Percentiles rank a stretch among this genome's conserved stretches.
Conservation (phyloP, 352 stramenopile species). For the Globisporangium echinulatum region DNA sequence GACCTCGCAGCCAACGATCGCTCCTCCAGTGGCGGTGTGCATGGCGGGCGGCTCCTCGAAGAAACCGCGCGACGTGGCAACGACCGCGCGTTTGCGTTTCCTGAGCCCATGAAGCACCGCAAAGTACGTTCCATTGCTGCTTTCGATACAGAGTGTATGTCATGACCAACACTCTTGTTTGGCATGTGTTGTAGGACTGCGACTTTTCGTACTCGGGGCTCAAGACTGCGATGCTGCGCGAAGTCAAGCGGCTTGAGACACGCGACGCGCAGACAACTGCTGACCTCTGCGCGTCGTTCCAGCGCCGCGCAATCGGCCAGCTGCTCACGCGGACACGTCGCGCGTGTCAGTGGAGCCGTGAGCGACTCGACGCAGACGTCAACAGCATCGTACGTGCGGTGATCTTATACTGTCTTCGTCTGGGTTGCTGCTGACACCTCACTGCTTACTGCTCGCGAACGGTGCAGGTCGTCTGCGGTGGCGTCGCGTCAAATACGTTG, state of each 20-base stretch:
- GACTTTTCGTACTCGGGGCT: constrained; percentile 98
- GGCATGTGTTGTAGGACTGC: constrained; percentile 63
- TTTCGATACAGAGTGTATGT: background rate
- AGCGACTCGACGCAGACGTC: constrained; percentile 35
- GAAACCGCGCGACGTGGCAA: constrained; percentile 87
- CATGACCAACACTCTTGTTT: background rate
- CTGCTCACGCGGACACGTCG: constrained; percentile 71
- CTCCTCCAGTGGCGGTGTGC: constrained; percentile 25
- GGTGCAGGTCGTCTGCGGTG: constrained; percentile 91
- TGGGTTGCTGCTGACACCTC: background rate
- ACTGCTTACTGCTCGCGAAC: background rate
- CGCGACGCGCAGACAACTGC: constrained; percentile 47
- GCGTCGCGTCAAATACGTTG: constrained; percentile 96
- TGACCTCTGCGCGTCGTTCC: constrained; percentile 95
- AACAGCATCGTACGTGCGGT: constrained; percentile 65
- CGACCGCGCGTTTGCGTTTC: constrained; percentile 83
- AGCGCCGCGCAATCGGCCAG: constrained; percentile 52
- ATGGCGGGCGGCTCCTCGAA: constrained; percentile 95
- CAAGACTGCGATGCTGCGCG: constrained; percentile 93
- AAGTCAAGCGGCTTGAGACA: constrained; percentile 54
- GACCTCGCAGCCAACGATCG: constrained; percentile 37
- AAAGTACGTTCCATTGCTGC: constrained; percentile 20
- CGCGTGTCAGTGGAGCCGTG: constrained; percentile 81
- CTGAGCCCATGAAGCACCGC: constrained; percentile 89
- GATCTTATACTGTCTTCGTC: background rate